These are phyloP conservation scores for Diaporthe destruens DNA, from an alignment of 2,329 filamentous ascomycete species.

Conservation along the genomic window DNA sequence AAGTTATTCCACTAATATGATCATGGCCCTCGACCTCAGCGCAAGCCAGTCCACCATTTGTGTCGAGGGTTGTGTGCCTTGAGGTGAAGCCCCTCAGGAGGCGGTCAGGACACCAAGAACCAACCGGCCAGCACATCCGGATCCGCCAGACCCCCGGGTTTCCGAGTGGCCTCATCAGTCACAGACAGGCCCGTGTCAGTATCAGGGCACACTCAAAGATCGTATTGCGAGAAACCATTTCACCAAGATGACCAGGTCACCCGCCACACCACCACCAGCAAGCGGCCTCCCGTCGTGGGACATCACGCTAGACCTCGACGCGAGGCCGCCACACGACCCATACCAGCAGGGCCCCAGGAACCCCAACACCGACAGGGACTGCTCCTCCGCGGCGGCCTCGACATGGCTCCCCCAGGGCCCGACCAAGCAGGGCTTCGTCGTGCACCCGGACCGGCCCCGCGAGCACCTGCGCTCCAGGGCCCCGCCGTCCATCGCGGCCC, in stretches of 20 bases:
- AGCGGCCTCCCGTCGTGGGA: conserved; percentile 9
- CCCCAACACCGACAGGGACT: background rate
- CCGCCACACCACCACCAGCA: background rate
- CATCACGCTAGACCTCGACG: background rate
- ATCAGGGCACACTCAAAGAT: background rate
- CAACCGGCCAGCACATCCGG: conserved; percentile 4
- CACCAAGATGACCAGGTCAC: conserved; percentile 13
- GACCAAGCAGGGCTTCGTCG: conserved; percentile 46
- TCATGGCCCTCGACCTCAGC: background rate
- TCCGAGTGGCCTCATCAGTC: background rate
- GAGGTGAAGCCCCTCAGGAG: background rate
- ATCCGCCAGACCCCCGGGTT: conserved; percentile 6
- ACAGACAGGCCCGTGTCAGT: background rate
- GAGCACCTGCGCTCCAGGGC: conserved; percentile 49
- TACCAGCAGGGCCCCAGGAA: conserved; percentile 11
- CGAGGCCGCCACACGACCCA: conserved; percentile 7
- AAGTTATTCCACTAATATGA: background rate
- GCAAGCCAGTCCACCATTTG: background rate
- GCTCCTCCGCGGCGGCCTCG: conserved; percentile 21
- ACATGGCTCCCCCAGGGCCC: conserved; percentile 51
- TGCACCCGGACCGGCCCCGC: conserved; percentile 42
- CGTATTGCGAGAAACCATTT: background rate
- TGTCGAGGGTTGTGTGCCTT: background rate
- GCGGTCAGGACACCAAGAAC: conserved; percentile 10
- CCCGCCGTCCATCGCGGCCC: conserved; percentile 51